A percentile compares a stretch with the other conserved stretches of the same genome.
Conservation (phyloP, 2,329 filamentous ascomycete species). For the Colletotrichum tanaceti region DNA sequence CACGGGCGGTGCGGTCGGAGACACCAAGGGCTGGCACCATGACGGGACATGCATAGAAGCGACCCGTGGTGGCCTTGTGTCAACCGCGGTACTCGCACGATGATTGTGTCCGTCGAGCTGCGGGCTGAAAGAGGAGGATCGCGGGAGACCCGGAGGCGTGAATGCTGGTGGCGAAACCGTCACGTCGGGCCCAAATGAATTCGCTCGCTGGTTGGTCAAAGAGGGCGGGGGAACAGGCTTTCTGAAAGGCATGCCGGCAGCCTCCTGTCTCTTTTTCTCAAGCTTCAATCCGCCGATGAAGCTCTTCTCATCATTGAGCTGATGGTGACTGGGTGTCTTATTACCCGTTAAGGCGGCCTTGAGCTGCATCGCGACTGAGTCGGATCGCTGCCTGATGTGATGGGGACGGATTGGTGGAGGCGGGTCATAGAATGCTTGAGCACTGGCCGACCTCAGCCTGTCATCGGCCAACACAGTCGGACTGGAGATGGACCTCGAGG, state of each 20-base stretch:
- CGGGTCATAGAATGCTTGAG: constrained; percentile 28
- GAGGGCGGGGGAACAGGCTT: constrained; percentile 23
- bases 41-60: constrained; percentile 19
- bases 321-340: constrained; percentile 31
- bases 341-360: constrained; percentile 38
- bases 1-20: constrained; percentile 46
- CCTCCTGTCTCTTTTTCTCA: constrained; percentile 52
- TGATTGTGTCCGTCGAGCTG: not conserved
- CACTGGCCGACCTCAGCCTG: constrained; percentile 24
- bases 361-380: constrained; percentile 40
- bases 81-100: not conserved
- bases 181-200: constrained; percentile 34
- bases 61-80: constrained; percentile 5
- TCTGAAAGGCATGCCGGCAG: constrained; percentile 26
- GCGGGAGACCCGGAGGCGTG: constrained; percentile 11
- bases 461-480: constrained; percentile 31
- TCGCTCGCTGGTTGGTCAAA: constrained; percentile 24
- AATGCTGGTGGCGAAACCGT: constrained; percentile 21
- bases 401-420: constrained; percentile 24
- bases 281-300: constrained; percentile 58
- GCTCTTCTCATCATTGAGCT: constrained; percentile 44
- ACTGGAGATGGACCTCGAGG: constrained; percentile 34
- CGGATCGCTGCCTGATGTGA: constrained; percentile 35
- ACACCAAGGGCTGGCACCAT: constrained; percentile 45
- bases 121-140: constrained; percentile 26